Percentiles rank a stretch among this genome's conserved stretches.
These are phyloP conservation scores for Eucalyptus leucophloia DNA, from an alignment of 345 rosid genomes.

Conservation along the genomic window DNA sequence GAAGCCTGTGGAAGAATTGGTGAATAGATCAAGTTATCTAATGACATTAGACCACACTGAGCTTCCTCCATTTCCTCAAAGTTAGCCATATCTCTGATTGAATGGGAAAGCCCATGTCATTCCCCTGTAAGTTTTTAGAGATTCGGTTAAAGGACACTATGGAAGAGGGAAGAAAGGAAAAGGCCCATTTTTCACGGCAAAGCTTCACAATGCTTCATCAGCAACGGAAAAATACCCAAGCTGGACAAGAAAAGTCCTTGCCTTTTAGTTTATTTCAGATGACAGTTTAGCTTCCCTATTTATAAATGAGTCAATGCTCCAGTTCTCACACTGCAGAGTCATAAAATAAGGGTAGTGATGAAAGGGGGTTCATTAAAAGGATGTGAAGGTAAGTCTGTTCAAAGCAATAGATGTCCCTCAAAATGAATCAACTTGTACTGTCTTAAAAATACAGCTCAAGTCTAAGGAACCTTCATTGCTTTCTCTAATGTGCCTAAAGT, in stretches of 20 bases:
- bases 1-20: background rate
- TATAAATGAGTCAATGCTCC: background rate
- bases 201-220: background rate
- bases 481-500: slow-evolving; percentile 4
- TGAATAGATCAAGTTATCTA: background rate
- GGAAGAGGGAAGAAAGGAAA: background rate
- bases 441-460: background rate
- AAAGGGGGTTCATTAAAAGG: background rate
- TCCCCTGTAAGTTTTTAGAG: background rate
- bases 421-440: background rate
- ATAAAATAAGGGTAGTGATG: background rate
- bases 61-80: background rate
- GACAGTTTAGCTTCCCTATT: background rate
- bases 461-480: background rate
- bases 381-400: background rate
- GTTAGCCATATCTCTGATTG: background rate
- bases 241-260: background rate
- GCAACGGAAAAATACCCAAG: background rate
- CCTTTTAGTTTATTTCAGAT: background rate
- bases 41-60: background rate
- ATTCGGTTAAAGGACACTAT: background rate
- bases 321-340: background rate
- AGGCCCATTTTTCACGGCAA: background rate
- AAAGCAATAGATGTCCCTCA: background rate
- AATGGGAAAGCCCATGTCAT: background rate